Percentiles rank a stretch among this genome's conserved stretches.
Evolutionary conservation across 2,329 filamentous ascomycete species (phyloP).

Genomic region (Claviceps fusiformis): DNA sequence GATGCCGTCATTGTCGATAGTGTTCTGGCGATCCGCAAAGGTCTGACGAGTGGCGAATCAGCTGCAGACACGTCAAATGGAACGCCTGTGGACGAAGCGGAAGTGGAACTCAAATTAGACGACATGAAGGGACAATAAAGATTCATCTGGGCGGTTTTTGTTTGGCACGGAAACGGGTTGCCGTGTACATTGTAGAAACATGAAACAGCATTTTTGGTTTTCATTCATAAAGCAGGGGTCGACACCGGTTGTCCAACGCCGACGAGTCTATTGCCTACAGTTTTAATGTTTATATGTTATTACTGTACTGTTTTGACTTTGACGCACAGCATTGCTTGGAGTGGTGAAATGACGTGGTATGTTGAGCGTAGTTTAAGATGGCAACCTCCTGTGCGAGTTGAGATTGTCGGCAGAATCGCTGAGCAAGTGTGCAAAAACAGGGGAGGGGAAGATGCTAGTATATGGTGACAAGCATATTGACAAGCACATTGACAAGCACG

Average conservation of each 20-base stretch:
- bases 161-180: not conserved
- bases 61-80: conserved; percentile 1
- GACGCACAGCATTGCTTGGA: too few relatives aligned
- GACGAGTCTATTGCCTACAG: not conserved
- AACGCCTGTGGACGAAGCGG: not conserved
- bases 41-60: conserved; percentile 44
- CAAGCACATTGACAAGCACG: too few relatives aligned
- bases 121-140: not conserved
- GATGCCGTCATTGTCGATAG: conserved; percentile 96
- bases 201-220: not conserved
- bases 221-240: not conserved
- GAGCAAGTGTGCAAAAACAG: too few relatives aligned
- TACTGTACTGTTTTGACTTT: too few relatives aligned
- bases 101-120: not conserved
- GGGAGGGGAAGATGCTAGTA: too few relatives aligned
- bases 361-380: too few relatives aligned
- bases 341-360: too few relatives aligned
- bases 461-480: too few relatives aligned
- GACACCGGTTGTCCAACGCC: not conserved
- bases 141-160: not conserved
- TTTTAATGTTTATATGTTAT: not conserved
- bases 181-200: not conserved
- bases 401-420: too few relatives aligned
- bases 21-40: conserved; percentile 84
- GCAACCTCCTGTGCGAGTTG: too few relatives aligned